A percentile compares a stretch with the other conserved stretches of the same genome.
Conservation (phyloP, 2,329 filamentous ascomycete genomes). For the Cladophialophora carrionii region DNA sequence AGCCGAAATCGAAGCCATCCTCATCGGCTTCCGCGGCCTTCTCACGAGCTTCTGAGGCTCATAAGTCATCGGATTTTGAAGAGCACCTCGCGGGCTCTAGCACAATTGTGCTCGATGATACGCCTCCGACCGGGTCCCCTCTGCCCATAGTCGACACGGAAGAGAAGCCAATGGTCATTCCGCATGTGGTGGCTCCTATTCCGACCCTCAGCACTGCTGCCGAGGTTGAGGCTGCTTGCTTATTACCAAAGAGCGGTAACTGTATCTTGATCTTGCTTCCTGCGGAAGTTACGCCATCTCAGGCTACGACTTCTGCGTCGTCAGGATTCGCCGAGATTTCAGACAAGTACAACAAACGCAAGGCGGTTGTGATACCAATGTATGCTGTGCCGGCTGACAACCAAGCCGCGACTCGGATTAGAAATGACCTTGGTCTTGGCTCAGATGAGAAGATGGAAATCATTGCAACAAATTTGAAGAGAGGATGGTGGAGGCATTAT, state of each 20-base stretch:
- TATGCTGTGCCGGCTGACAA: constrained; percentile 71
- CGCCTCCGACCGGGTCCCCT: constrained; percentile 59
- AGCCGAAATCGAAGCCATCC: constrained; percentile 47
- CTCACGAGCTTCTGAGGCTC: constrained; percentile 56
- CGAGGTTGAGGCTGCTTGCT: constrained; percentile 70
- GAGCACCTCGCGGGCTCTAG: constrained; percentile 54
- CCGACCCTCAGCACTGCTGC: constrained; percentile 65
- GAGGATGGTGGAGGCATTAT: constrained; percentile 83
- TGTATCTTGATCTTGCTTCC: constrained; percentile 79
- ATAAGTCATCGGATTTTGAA: constrained; percentile 55
- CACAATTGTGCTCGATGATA: constrained; percentile 54
- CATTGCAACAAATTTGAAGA: constrained; percentile 80
- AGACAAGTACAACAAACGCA: constrained; percentile 70
- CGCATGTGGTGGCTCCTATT: constrained; percentile 65
- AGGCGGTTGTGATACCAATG: constrained; percentile 78
- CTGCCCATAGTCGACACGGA: constrained; percentile 53
- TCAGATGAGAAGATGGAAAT: constrained; percentile 64
- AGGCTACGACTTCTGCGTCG: constrained; percentile 58
- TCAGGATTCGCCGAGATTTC: constrained; percentile 71
- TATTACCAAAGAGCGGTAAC: constrained; percentile 74
- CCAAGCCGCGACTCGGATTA: constrained; percentile 58
- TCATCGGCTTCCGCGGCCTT: constrained; percentile 55
- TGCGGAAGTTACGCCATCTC: constrained; percentile 53
- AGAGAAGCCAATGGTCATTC: constrained; percentile 53
- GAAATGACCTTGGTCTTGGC: constrained; percentile 65